Base-by-base conservation (phyloP, 495 filamentous ascomycete species). In the Aspergillus affinis region DNA sequence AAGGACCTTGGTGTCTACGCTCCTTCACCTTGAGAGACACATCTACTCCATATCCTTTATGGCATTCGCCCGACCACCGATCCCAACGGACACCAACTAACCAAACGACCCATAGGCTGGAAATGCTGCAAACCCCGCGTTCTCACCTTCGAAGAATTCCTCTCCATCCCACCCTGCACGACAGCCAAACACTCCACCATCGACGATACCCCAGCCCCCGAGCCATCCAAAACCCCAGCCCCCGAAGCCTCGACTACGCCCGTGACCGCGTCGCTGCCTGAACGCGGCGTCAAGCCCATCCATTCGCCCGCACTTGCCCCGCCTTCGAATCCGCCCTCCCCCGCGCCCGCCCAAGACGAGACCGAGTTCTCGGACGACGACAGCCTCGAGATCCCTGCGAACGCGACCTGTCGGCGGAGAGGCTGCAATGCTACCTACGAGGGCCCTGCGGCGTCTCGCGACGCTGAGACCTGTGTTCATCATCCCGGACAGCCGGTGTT, bases 101-200 rank as follows among this genome's bases (percentile, higher is more conserved):
- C 45, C 48, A 60, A 26, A 32, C 62, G 44, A 65, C 51, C 19
- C 15, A 17, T 72, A 97, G 94, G 94, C 66, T 99, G 94, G 94
- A 97, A 96, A 80, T 99, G 94, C 79, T 99, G 94, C 83, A 99
- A 97, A 79, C 90, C 93, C 58, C 89, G 95, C 74, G 92, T 98
- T 63, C 83, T 99, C 64, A 97, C 93, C 53, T 99, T 99, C 69
- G 95, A 99, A 75, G 94, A 99, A 78, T 99, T 99, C 81, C 90
- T 98, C 67, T 73, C 82, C 51, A 98, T 99, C 64, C 84, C 91
- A 29, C 93, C 95, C 21, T 99, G 94, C 81, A 97, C 95, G 20
- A 90, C 87, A 18, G 94, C 94, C 66, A 94, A 88, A 63, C 94
- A 99, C 78, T 93, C 90, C 55, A 91, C 88, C 4, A 87, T 93